Base-by-base conservation (phyloP, 768 basidiomycete species). In the Naganishia randhawae region DNA sequence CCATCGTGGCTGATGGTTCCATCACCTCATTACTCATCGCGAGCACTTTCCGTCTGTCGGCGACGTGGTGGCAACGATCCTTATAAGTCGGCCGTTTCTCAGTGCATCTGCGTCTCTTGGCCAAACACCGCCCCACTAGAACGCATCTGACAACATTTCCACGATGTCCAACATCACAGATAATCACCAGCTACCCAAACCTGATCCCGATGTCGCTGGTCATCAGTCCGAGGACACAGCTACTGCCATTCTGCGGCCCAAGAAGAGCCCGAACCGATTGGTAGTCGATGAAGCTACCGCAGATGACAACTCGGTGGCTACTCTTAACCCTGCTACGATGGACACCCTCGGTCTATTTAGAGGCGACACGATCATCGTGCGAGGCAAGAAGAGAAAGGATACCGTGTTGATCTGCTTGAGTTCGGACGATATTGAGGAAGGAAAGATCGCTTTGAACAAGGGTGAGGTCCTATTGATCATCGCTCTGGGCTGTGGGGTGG, bases 291-390 rank as follows among this genome's bases (percentile, higher is more conserved):
- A 99, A 78, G 87, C 92, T 39, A 85, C 88, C 17, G 84, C 89
- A 39, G 96, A 99, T 81, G 96, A 99, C 79, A 99, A 98, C 84
- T 95, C 92, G 89, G 95, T 97, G 73, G 95, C 93, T 66, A 95
- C 92, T 31, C 84, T 97, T 42, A 92, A 95, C 83, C 94, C 96
- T 54, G 88, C 88, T 45, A 99, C 95, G 41, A 97, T 98, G 94
- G 96, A 98, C 82, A 78, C 84, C 10, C 86, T 99, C 63, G 87
- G 87, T 69, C 86, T 99, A 69, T 99, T 98, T 86, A 86, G 94
- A 66, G 96, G 96, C 22, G 96, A 99, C 80, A 98, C 95, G 17
- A 88, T 96, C 79, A 93, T 95, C 72, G 86, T 93, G 72, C 85
- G 91, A 69, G 95, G 96, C 53, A 98, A 98, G 86, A 94, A 96